phyloP scores from a whole-genome alignment of 352 stramenopile species.

The Blastocystis sp. region DNA sequence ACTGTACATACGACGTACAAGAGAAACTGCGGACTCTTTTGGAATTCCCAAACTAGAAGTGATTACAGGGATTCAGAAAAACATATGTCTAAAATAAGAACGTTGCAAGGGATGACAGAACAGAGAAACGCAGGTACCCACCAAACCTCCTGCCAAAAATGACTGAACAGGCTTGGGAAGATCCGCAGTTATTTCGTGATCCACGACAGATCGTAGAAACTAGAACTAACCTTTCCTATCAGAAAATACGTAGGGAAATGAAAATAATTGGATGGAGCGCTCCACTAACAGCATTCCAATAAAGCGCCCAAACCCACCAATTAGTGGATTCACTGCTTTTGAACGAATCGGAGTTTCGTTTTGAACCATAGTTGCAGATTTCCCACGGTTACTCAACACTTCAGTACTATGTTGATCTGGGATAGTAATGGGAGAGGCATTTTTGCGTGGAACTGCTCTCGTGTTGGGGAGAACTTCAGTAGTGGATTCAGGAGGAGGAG shows the following conservation, averaged over 20 bases:
- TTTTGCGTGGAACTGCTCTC: neutral
- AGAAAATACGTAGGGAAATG: neutral
- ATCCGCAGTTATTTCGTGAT: neutral
- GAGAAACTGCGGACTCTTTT: neutral
- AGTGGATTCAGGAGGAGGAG: neutral
- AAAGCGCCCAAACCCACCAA: conserved; percentile 7
- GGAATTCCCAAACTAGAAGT: neutral
- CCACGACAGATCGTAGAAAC: neutral
- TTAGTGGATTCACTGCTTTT: neutral
- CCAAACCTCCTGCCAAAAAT: neutral
- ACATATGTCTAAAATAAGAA: neutral
- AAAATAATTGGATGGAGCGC: neutral
- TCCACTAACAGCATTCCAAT: neutral
- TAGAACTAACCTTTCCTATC: neutral
- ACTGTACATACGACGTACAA: neutral
- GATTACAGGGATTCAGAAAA: neutral
- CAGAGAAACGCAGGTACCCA: neutral
- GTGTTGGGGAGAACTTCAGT: too few species aligned
- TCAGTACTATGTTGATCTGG: neutral
- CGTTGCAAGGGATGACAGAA: neutral
- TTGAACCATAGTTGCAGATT: neutral
- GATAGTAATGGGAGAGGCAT: neutral
- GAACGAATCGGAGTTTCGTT: neutral
- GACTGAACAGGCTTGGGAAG: neutral
- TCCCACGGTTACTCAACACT: neutral